Base-by-base conservation (phyloP, 202 grass and related monocot species). In the Miscanthus sacchariflorus region DNA sequence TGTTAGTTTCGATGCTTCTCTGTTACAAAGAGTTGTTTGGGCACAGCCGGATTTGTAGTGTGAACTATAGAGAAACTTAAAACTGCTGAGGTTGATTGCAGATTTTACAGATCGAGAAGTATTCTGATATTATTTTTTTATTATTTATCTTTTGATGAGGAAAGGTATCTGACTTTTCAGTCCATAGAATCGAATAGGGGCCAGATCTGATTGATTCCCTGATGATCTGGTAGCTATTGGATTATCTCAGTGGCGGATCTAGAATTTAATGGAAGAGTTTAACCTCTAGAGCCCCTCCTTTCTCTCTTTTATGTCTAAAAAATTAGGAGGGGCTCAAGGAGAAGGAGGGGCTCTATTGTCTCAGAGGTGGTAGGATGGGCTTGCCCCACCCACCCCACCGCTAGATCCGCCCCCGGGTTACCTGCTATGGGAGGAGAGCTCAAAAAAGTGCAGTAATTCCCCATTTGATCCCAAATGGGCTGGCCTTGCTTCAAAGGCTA, bases 101-200 rank as follows among this genome's bases (percentile, higher is more conserved):
- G 52, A 59, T 83, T 28, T 58, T 72, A 82, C 67, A 56, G 66
- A 71, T 54, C 67, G 68, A 49, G 74, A 77, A 19, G 78, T 81
- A 50, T 46, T 46, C 19, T 50, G 43, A 21, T 46, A 15, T 17
- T 68, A 1, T 49, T 46, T 74, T 48, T 75, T 27, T 49, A 5
- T 52, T 76, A 50, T 76, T 44, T 27, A 15, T 76, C 14, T 76
- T 6, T 33, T 33, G 48, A 21, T 36, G 48, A 38, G 17, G 9
- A 10, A 56, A 56, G n/a, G 45, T 69, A 82, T 50, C 46, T 56
- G 19, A 38, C 33, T 68, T 44, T 81, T 48, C 24, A 67, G 4
- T 81, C 25, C 24, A 35, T 69, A 19, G 9, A 54, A 79, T 24
- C 11, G 21, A 70, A 14, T 82, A 24, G 68, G 43, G 19, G 28